Percentiles rank a stretch among this genome's conserved stretches.
These are phyloP conservation scores for Oldenlandia corymbosa DNA, from an alignment of 257 asterid species.

Conservation along the genomic window DNA sequence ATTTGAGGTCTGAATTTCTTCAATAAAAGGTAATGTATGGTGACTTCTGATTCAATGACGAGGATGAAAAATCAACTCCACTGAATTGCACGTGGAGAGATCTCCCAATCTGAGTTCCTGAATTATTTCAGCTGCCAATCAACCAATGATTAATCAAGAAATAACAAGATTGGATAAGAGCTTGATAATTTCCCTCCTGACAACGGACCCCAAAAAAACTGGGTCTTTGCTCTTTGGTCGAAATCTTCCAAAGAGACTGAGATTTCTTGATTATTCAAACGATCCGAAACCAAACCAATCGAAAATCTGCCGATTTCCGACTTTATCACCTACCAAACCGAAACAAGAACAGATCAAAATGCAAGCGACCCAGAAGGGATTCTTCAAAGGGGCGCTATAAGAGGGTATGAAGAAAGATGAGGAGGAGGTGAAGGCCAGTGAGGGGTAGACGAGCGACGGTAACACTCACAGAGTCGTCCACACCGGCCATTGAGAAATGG, in stretches of 20 bases:
- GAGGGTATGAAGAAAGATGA: constrained; percentile 50
- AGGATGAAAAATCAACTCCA: background rate
- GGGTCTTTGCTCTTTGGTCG: background rate
- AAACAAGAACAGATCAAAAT: background rate
- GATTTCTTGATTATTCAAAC: background rate
- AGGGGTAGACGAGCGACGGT: constrained; percentile 29
- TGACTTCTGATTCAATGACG: background rate
- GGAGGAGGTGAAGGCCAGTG: constrained; percentile 40
- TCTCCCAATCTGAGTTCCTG: background rate
- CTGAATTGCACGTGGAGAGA: background rate
- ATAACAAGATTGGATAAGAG: background rate
- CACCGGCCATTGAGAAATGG: constrained; percentile 3
- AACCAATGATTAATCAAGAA: background rate
- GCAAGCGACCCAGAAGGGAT: background rate
- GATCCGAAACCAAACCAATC: background rate
- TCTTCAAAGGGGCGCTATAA: constrained; percentile 20
- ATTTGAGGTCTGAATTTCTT: background rate
- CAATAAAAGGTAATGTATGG: background rate
- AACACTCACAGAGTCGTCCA: constrained; percentile 11
- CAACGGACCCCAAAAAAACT: background rate
- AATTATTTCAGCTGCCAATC: constrained; percentile 4
- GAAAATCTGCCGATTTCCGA: background rate
- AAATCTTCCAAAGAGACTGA: constrained; percentile 2
- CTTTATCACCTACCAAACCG: background rate
- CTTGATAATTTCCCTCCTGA: constrained; percentile 3